Evolutionary conservation across 805 yeast species (phyloP), one percentile per base, ranked within the genome.

Genomic region (Starmerella bacillaris): DNA sequence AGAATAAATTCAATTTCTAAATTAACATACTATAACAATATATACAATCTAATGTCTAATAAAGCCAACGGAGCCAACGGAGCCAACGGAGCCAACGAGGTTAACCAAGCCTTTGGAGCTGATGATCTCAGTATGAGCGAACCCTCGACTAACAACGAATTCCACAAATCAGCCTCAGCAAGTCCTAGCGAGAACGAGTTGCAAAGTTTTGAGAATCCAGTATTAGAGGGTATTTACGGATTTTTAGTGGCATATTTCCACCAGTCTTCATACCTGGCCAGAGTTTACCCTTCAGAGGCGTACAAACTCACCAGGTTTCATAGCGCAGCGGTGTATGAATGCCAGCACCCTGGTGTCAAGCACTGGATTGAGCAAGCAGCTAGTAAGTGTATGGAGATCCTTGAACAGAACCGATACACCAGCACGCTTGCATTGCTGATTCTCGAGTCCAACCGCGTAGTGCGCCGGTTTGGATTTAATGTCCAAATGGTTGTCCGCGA

Each of bases 201-300:
- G 29, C 5, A 26, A 15, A n/a, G n/a, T n/a, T n/a, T n/a, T n/a
- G n/a, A n/a, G n/a, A n/a, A n/a, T n/a, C n/a, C n/a, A n/a, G n/a
- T n/a, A n/a, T n/a, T n/a, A n/a, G 6, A 5, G 29, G 14, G 9
- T 5, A 5, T 26, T 5, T 53, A 64, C 20, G 76, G 70, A 46
- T 64, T 71, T 34, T 39, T 74, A 9, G 54, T 58, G 3, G 67
- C 65, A 1, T 61, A 67, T 56, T 47, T 68, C 7, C 74, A 74
- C 39, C 69, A 69, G 28, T 58, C 74, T 1, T 51, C 74, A 33
- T 73, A 66, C 49, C 54, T 64, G 33, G 61, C 72, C 31, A 49
- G 54, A 1, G 53, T 77, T 0, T 77, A 77, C 44, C 74, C 74
- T 0, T 46, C 38, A 1, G 63, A 58, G 33, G 59, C 74, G 0